Conservation (phyloP, 2,329 filamentous ascomycete species). For the Clonostachys sp. region DNA sequence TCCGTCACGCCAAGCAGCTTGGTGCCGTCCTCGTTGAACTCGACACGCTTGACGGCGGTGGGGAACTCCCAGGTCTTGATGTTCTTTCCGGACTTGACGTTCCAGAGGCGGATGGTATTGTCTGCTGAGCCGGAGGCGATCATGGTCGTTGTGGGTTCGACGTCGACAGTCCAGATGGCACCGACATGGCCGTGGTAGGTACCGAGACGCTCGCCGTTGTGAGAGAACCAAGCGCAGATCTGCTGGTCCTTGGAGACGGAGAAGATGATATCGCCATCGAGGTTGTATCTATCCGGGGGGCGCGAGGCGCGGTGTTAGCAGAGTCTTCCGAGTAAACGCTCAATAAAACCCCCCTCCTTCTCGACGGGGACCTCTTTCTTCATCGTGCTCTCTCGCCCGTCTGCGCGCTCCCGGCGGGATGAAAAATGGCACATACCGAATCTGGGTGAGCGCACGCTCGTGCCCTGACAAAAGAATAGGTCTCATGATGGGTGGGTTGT, state of each 20-base stretch:
- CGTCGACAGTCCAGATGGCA: slow-evolving; percentile 97
- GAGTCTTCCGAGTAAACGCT: no score
- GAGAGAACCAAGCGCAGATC: slow-evolving; percentile 94
- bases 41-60: slow-evolving; percentile 94
- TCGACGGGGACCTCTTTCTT: no score
- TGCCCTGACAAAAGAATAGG: slow-evolving; percentile 95
- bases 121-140: slow-evolving; percentile 95
- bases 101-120: slow-evolving; percentile 97
- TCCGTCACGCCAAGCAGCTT: slow-evolving; percentile 92
- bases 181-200: slow-evolving; percentile 97
- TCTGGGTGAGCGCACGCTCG: slow-evolving; percentile 93
- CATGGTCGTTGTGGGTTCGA: slow-evolving; percentile 82
- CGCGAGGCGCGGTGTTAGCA: slow-evolving; percentile 5
- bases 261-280: slow-evolving; percentile 95
- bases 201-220: slow-evolving; percentile 96
- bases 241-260: slow-evolving; percentile 94
- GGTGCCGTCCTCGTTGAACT: slow-evolving; percentile 92
- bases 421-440: slow-evolving; percentile 51
- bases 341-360: no score
- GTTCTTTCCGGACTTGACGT: slow-evolving; percentile 85
- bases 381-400: no score
- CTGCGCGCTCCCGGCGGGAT: background rate
- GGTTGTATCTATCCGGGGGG: slow-evolving; percentile 63
- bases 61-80: slow-evolving; percentile 98
- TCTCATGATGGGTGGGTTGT: slow-evolving; percentile 67